Evolutionary conservation across 176 grass and related monocot genomes (phyloP).

Genomic region (Thinopyrum elongatum): DNA sequence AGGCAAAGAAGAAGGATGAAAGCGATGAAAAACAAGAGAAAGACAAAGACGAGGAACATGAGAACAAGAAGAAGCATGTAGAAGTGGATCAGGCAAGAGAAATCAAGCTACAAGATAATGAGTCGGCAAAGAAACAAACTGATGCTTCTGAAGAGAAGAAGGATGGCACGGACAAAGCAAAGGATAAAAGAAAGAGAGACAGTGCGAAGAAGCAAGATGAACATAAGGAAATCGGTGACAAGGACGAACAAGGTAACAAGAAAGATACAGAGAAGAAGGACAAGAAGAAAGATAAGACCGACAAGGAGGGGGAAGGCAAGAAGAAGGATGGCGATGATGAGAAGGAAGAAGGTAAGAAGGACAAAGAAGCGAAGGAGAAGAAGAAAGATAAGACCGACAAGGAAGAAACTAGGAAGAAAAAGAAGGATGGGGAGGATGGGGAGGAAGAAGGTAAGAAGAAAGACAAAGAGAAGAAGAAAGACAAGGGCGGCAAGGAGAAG

Average conservation of each 20-base stretch:
- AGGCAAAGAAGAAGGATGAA: too few species aligned
- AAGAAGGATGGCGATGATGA: conserved; percentile 12
- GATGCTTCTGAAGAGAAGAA: conserved; percentile 25
- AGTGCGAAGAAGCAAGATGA: conserved; percentile 37
- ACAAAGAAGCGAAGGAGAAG: conserved; percentile 27
- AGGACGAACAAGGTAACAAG: conserved; percentile 24
- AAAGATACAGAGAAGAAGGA: conserved; percentile 36
- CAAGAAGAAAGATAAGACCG: conserved; percentile 44
- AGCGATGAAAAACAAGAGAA: too few species aligned
- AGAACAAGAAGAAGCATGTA: too few species aligned
- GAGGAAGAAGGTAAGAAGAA: not conserved
- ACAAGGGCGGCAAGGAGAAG: conserved; percentile 45
- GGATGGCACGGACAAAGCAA: not conserved
- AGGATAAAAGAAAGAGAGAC: conserved; percentile 34
- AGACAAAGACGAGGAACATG: too few species aligned
- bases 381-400: conserved; percentile 29
- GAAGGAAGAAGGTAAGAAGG: conserved; percentile 22
- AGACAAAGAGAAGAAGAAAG: conserved; percentile 29
- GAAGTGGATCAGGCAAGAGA: conserved; percentile 9
- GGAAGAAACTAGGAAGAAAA: conserved; percentile 22
- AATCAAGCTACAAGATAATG: conserved; percentile 22
- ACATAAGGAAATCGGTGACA: not conserved
- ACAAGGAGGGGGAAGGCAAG: conserved; percentile 10
- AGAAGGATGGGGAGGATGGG: not conserved
- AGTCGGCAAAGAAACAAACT: conserved; percentile 19